Percentiles rank a stretch among this genome's conserved stretches.
phyloP scores from a whole-genome alignment of 2,329 filamentous ascomycete genomes.

The Colletotrichum scovillei region DNA sequence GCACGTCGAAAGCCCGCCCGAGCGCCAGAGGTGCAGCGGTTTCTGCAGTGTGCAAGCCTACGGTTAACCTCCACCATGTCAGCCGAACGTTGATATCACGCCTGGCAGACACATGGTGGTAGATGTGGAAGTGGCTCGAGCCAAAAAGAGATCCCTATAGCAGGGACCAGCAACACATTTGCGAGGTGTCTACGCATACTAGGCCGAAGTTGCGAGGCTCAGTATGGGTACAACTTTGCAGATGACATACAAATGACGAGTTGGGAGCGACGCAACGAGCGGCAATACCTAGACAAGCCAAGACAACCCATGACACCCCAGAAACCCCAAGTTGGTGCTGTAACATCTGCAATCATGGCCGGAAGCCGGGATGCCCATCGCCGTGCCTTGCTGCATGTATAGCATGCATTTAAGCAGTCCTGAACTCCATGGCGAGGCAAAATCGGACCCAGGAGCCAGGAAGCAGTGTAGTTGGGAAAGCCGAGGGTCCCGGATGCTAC shows the following conservation, averaged over 20 bases:
- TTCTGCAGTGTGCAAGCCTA: not conserved
- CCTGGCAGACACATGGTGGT: not conserved
- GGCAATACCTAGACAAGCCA: no score
- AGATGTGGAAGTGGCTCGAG: not conserved
- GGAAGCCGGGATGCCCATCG: constrained; percentile 11
- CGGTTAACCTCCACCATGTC: not conserved
- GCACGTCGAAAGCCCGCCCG: constrained; percentile 8
- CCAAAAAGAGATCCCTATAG: not conserved
- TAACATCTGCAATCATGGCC: not conserved
- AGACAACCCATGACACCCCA: not conserved
- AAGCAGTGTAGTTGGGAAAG: not conserved
- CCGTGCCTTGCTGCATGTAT: constrained; percentile 2
- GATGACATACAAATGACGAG: not conserved
- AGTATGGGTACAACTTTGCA: not conserved
- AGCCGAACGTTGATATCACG: not conserved
- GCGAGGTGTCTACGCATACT: not conserved
- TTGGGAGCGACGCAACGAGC: not conserved
- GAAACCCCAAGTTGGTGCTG: not conserved
- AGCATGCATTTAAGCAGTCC: not conserved
- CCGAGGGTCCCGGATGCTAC: not conserved
- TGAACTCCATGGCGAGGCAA: not conserved
- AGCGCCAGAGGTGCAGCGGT: constrained; percentile 1
- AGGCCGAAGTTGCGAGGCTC: not conserved
- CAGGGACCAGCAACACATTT: not conserved
- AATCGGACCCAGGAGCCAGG: not conserved